Evolutionary conservation across 352 stramenopile species (phyloP), one percentile per base, ranked within the genome.

Genomic region (Pythium volutum): DNA sequence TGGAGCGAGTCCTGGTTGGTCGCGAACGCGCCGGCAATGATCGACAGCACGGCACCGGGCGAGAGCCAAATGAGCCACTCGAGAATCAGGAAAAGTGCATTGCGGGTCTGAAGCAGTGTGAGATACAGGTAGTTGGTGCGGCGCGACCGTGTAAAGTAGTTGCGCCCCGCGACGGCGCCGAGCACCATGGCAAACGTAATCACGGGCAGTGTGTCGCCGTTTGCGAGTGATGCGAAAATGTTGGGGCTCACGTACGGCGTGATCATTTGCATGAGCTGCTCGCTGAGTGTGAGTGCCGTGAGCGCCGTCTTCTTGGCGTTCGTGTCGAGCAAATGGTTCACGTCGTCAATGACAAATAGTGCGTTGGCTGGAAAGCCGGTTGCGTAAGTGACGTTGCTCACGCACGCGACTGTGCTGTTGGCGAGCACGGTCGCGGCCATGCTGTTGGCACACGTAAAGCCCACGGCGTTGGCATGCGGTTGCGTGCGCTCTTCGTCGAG

Each of bases 181-280:
- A 93, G 51, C 2, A 81, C 69, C 71, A 89, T 86, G 31, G 81
- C 76, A 45, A 91, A 91, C 8, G 74, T 76, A 50, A 89, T 88
- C 47, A 88, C 76, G 0, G 75, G 72, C 5, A 89, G 49, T 27
- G 89, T 29, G 34, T 88, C 67, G 14, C 70, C 67, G 15, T 85
- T 75, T 23, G 68, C 54, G 15, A 93, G 54, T 2, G 78, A 75
- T 0, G 27, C 34, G 41, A 89, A 75, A 22, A 93, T 81, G 71
- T 93, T 93, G 41, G 73, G 58, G 0, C 78, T 75, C 33, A 91
- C 80, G 15, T 90, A 63, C 4, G 75, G 67, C 39, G 84, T 58
- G 29, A 89, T 69, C 3, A 82, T 88, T n/a, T 60, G 53, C 7
- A 85, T 71, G 33, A 91, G 61, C 60, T 89, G 77, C 47, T 79